A percentile compares a stretch with the other conserved stretches of the same genome.
Conservation (phyloP, 2,329 filamentous ascomycete species). For the Trichoderma sp. region DNA sequence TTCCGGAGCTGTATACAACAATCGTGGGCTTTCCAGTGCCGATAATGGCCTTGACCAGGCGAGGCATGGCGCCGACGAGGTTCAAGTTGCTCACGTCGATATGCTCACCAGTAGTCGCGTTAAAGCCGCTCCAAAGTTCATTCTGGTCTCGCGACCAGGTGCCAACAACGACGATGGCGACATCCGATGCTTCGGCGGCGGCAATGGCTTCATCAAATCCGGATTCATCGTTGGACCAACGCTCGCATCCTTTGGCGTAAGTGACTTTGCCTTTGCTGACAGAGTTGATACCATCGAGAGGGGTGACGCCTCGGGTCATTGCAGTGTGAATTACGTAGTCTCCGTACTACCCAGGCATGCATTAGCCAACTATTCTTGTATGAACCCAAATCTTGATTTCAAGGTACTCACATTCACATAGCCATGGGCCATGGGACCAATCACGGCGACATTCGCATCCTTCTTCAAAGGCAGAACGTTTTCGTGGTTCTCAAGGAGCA, state of each 20-base stretch:
- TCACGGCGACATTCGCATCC: not conserved
- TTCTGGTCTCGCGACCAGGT: constrained; percentile 10
- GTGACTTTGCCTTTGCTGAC: constrained; percentile 8
- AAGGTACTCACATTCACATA: not conserved
- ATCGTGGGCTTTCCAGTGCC: constrained; percentile 4
- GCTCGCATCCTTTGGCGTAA: constrained; percentile 1
- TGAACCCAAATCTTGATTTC: not conserved
- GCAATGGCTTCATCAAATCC: constrained; percentile 10
- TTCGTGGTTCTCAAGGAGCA: constrained; percentile 8
- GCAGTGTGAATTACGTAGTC: constrained; percentile 15
- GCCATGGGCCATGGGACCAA: constrained; percentile 6
- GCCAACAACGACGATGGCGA: not conserved
- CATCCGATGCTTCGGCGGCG: not conserved
- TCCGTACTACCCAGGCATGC: not conserved
- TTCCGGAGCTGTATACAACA: constrained; percentile 3
- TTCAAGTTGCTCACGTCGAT: constrained; percentile 4
- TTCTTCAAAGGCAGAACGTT: not conserved
- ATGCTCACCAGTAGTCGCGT: not conserved
- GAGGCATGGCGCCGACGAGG: constrained; percentile 6
- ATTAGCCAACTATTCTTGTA: not conserved
- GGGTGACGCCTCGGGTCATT: constrained; percentile 8
- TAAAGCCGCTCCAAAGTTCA: not conserved
- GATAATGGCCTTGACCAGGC: constrained; percentile 4
- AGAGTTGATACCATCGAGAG: constrained; percentile 1
- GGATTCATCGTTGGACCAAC: constrained; percentile 8